Evolutionary conservation across 2,329 filamentous ascomycete species (phyloP).

Genomic region (Didymella glomerata): DNA sequence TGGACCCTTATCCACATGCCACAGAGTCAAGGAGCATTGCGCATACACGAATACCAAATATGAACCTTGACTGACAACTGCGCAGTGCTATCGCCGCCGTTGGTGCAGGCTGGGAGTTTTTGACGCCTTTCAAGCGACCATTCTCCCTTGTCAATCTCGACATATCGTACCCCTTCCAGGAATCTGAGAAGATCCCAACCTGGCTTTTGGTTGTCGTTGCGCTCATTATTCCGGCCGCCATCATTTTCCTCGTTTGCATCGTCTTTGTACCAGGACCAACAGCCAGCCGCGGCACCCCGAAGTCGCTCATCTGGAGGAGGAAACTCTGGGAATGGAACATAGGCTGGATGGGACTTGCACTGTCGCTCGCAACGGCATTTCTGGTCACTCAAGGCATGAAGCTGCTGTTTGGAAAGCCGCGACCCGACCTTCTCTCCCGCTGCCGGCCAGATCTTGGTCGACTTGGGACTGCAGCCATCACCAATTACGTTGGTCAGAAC

Average conservation of each 20-base stretch:
- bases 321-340: conserved; percentile 93
- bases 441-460: conserved; percentile 78
- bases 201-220: conserved; percentile 70
- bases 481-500: conserved; percentile 59
- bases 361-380: conserved; percentile 76
- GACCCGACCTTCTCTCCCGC: conserved; percentile 71
- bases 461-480: conserved; percentile 62
- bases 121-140: conserved; percentile 72
- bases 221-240: conserved; percentile 69
- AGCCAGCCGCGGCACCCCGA: conserved; percentile 69
- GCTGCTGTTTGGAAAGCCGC: conserved; percentile 71
- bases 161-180: conserved; percentile 79
- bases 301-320: conserved; percentile 73
- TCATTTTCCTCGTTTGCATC: conserved; percentile 74
- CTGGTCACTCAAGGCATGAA: conserved; percentile 88
- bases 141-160: conserved; percentile 77
- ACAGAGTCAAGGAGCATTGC: background rate
- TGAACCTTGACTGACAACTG: conserved; percentile 22
- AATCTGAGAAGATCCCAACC: conserved; percentile 75
- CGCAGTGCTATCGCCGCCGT: conserved; percentile 64
- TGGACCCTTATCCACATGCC: background rate
- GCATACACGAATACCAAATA: background rate
- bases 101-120: conserved; percentile 66
- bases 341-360: conserved; percentile 81
- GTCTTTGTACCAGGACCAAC: conserved; percentile 76